Percentiles rank a stretch among this genome's conserved stretches.
Evolutionary conservation across 2,329 filamentous ascomycete genomes (phyloP).

Genomic region (Dactylellina sp.): DNA sequence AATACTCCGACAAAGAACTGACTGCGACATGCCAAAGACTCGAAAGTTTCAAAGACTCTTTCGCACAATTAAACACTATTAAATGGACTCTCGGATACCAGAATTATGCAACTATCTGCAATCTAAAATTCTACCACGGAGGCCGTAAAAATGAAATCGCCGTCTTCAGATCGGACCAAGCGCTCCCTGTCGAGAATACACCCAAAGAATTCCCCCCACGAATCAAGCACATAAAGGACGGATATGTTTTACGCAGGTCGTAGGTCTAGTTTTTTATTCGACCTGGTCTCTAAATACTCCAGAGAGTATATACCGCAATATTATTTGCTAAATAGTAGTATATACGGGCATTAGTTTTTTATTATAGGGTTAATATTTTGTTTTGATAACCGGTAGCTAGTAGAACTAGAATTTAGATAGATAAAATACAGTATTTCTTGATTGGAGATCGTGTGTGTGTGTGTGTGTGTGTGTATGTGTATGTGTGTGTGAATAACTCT

Average conservation of each 20-base stretch:
- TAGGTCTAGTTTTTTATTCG: no score
- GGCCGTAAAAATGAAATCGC: neutral
- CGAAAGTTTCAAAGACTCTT: neutral
- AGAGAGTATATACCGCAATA: no score
- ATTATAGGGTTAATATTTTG: no score
- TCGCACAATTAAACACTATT: slow-evolving; percentile 13
- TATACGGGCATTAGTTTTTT: no score
- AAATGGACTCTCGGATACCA: slow-evolving; percentile 32
- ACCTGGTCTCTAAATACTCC: no score
- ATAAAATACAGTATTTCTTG: no score
- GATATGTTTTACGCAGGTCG: slow-evolving; percentile 22
- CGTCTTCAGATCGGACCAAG: neutral
- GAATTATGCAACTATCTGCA: neutral
- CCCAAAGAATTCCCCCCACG: slow-evolving; percentile 4
- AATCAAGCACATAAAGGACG: slow-evolving; percentile 37
- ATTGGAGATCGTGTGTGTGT: no score
- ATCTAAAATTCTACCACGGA: neutral
- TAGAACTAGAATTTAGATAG: no score
- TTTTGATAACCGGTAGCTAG: no score
- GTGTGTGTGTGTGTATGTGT: no score
- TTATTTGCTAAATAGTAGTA: no score
- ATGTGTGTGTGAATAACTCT: no score
- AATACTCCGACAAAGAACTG: slow-evolving; percentile 18
- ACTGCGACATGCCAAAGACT: slow-evolving; percentile 10
- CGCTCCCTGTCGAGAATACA: neutral